A percentile compares a stretch with the other conserved stretches of the same genome.
These are phyloP conservation scores for Fusarium pilosicola DNA, from an alignment of 2,329 filamentous ascomycete genomes.

Conservation along the genomic window DNA sequence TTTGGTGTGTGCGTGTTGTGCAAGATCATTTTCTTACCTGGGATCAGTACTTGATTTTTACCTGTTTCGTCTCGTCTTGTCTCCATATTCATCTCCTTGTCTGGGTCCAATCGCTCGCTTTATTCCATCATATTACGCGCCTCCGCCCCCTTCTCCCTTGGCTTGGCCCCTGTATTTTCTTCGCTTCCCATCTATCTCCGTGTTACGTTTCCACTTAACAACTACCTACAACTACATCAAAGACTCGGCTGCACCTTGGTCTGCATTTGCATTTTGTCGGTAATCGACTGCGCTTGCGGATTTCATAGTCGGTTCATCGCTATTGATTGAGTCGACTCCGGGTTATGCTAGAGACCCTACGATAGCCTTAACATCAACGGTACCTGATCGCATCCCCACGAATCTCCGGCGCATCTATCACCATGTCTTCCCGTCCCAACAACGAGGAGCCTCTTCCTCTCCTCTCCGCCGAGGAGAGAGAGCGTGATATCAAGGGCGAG, in stretches of 20 bases:
- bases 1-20: not conserved
- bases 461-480: slow-evolving; percentile 47
- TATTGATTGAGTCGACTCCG: not conserved
- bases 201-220: slow-evolving; percentile 35
- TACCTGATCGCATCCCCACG: slow-evolving; percentile 15
- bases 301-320: slow-evolving; percentile 12
- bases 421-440: slow-evolving; percentile 49
- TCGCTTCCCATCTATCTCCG: slow-evolving; percentile 36
- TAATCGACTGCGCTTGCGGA: slow-evolving; percentile 23
- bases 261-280: slow-evolving; percentile 21
- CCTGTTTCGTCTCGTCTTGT: slow-evolving; percentile 12
- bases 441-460: slow-evolving; percentile 47
- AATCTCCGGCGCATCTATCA: slow-evolving; percentile 24
- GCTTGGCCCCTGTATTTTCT: slow-evolving; percentile 38
- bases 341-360: slow-evolving; percentile 22
- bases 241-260: slow-evolving; percentile 18
- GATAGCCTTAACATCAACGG: slow-evolving; percentile 11
- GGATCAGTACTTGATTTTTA: not conserved
- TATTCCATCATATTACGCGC: slow-evolving; percentile 25
- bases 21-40: not conserved
- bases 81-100: slow-evolving; percentile 25
- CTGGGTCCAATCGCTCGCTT: slow-evolving; percentile 37
- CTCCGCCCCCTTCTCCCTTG: slow-evolving; percentile 26
- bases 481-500: slow-evolving; percentile 45
- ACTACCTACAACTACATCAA: slow-evolving; percentile 32